A percentile compares a stretch with the other conserved stretches of the same genome.
phyloP scores from a whole-genome alignment of 768 basidiomycete genomes.

The Pleurotus pulmonarius region DNA sequence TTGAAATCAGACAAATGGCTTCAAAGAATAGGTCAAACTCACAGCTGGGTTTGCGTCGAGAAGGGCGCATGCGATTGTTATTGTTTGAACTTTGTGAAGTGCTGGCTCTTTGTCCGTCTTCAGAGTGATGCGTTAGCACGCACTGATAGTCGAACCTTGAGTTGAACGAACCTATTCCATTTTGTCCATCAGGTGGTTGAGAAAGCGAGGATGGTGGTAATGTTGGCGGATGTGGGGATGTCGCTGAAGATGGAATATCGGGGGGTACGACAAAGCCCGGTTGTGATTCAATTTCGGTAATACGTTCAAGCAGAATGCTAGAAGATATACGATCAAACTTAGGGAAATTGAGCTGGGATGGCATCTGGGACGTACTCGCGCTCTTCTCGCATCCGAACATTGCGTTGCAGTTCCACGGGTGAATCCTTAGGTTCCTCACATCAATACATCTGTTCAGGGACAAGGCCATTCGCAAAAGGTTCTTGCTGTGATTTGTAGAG shows the following conservation, averaged over 20 bases:
- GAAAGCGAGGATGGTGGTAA: conserved; percentile 11
- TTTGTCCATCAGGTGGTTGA: no score
- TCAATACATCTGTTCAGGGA: conserved; percentile 19
- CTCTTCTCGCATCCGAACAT: conserved; percentile 58
- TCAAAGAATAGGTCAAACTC: no score
- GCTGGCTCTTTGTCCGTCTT: no score
- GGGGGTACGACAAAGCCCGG: conserved; percentile 24
- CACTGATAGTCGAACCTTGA: no score
- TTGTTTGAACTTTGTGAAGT: no score
- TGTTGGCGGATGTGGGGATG: not conserved
- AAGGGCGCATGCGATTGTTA: no score
- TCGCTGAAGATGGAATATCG: conserved; percentile 13
- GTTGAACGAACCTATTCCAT: no score
- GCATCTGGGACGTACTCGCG: conserved; percentile 45
- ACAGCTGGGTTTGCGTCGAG: no score
- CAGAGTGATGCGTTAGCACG: no score
- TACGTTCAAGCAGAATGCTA: conserved; percentile 56
- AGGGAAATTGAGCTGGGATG: conserved; percentile 1
- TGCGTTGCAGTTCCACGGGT: conserved; percentile 50
- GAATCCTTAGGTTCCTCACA: conserved; percentile 59
- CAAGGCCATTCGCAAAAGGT: conserved; percentile 18
- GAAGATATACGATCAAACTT: conserved; percentile 3
- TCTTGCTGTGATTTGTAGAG: conserved; percentile 13
- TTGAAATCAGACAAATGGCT: no score
- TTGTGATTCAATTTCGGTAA: conserved; percentile 54